These are phyloP conservation scores for Hymenoscyphus salicellus DNA, from an alignment of 2,329 filamentous ascomycete genomes.

Conservation along the genomic window DNA sequence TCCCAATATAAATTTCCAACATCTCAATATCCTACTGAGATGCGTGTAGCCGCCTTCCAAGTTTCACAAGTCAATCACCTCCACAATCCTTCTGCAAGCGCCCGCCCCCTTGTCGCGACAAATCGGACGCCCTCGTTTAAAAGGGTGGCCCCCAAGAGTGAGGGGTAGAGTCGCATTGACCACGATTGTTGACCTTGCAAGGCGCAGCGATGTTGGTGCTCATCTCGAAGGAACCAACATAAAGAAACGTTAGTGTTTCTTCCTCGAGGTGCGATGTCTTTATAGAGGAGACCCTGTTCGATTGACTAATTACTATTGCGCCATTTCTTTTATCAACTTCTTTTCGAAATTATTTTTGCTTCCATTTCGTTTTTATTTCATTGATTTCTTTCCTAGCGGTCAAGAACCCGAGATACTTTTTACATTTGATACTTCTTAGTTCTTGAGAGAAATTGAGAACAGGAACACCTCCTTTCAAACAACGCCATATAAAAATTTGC, in stretches of 20 bases:
- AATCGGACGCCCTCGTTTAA: not conserved
- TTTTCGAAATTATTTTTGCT: not conserved
- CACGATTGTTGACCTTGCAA: not conserved
- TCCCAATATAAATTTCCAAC: not conserved
- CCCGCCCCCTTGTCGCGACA: not conserved
- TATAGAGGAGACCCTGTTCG: not conserved
- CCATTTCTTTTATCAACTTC: not conserved
- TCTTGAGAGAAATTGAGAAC: not conserved
- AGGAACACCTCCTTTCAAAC: not conserved
- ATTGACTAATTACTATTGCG: not conserved
- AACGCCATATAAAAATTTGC: not conserved
- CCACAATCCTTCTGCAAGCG: slow-evolving; percentile 2
- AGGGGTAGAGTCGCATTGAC: not conserved
- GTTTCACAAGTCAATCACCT: not conserved
- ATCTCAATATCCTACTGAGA: not conserved
- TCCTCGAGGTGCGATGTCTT: not conserved
- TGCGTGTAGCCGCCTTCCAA: not conserved
- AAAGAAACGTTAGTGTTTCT: not conserved
- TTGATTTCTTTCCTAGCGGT: not conserved
- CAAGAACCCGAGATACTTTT: no score
- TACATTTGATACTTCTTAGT: not conserved
- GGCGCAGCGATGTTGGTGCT: not conserved
- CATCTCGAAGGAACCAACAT: not conserved
- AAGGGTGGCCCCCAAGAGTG: not conserved
- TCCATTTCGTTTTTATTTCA: not conserved